These are phyloP conservation scores for Mortierella sp. DNA, from an alignment of 371 early-diverging fungal genomes.

Conservation along the genomic window DNA sequence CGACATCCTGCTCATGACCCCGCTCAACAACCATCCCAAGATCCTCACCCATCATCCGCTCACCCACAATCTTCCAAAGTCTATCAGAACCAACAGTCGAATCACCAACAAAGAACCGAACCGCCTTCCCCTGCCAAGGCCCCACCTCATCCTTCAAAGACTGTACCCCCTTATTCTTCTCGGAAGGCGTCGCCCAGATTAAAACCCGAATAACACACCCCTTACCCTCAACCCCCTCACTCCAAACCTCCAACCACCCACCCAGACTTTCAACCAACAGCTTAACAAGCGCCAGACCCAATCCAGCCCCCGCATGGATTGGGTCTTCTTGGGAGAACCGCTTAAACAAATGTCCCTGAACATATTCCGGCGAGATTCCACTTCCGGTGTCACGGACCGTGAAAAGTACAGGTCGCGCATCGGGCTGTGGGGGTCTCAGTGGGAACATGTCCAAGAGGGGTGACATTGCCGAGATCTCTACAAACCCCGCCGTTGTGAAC, in stretches of 20 bases:
- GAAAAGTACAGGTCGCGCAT: slow-evolving; percentile 44
- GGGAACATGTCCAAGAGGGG: slow-evolving; percentile 20
- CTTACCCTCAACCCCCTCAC: slow-evolving; percentile 55
- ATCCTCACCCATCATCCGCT: slow-evolving; percentile 37
- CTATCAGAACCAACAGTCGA: slow-evolving; percentile 25
- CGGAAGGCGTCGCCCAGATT: slow-evolving; percentile 34
- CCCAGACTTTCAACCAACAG: slow-evolving; percentile 55
- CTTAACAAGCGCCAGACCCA: slow-evolving; percentile 53
- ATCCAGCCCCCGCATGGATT: slow-evolving; percentile 52
- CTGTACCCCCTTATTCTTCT: background rate
- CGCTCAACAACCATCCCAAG: slow-evolving; percentile 41
- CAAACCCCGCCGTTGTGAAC: slow-evolving; percentile 57
- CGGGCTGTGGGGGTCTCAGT: slow-evolving; percentile 32
- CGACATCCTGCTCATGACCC: slow-evolving; percentile 39
- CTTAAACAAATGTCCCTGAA: slow-evolving; percentile 50
- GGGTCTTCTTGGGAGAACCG: slow-evolving; percentile 60
- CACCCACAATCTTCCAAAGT: slow-evolving; percentile 39
- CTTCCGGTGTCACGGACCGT: slow-evolving; percentile 58
- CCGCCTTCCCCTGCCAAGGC: slow-evolving; percentile 32
- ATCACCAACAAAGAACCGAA: slow-evolving; percentile 39
- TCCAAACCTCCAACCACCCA: slow-evolving; percentile 57
- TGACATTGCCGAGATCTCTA: slow-evolving; percentile 48
- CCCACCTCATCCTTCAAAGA: slow-evolving; percentile 34
- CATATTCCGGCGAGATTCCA: slow-evolving; percentile 54
- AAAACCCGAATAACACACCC: slow-evolving; percentile 53